These are phyloP conservation scores for Candida easanensis DNA, from an alignment of 805 yeast genomes.

Conservation along the genomic window DNA sequence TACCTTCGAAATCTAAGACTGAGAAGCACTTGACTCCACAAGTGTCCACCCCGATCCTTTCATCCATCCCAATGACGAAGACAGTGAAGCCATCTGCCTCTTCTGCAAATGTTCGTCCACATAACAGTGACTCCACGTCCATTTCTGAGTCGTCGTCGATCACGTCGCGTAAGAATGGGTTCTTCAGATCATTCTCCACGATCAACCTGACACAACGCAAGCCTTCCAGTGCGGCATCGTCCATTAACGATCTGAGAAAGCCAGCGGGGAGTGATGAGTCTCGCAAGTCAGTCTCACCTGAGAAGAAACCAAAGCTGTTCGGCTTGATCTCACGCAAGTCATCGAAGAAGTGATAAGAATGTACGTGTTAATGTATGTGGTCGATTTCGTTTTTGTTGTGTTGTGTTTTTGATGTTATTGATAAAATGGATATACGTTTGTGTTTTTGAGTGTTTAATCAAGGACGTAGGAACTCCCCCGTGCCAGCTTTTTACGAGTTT, in stretches of 20 bases:
- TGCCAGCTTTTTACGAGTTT: too few relatives aligned
- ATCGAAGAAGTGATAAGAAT: constrained; percentile 4
- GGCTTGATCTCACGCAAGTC: constrained; percentile 7
- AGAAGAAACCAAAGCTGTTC: constrained; percentile 4
- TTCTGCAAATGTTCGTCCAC: not conserved
- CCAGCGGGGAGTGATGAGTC: too few relatives aligned
- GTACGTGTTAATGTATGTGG: not conserved
- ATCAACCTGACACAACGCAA: constrained; percentile 4
- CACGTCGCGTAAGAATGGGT: constrained; percentile 5
- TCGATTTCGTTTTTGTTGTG: too few relatives aligned
- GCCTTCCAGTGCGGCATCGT: not conserved
- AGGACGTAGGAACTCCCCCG: too few relatives aligned
- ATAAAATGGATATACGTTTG: too few relatives aligned
- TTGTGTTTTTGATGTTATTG: too few relatives aligned
- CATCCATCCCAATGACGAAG: too few relatives aligned
- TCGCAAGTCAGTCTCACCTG: not conserved
- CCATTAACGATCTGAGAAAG: not conserved
- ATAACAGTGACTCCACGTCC: not conserved
- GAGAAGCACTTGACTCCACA: too few relatives aligned
- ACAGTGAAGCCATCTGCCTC: too few relatives aligned
- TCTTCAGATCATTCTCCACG: constrained; percentile 12
- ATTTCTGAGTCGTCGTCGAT: constrained; percentile 2
- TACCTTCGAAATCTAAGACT: too few relatives aligned
- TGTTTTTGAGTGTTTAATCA: too few relatives aligned
- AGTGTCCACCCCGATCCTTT: too few relatives aligned